phyloP scores from a whole-genome alignment of 257 asterid species.

The Solanum phureja region DNA sequence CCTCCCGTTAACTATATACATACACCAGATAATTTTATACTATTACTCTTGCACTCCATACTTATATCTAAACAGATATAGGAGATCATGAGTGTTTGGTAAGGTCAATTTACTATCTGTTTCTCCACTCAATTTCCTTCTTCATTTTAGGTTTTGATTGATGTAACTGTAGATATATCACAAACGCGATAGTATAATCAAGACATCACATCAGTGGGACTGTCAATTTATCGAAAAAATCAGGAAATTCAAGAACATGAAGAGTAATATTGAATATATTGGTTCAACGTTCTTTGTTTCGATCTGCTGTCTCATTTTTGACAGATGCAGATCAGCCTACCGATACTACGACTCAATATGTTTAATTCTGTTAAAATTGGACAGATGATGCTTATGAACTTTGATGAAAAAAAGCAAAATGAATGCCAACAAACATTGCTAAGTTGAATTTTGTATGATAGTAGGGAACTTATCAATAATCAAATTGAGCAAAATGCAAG shows the following conservation, averaged over 20 bases:
- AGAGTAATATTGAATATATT: not conserved
- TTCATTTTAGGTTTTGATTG: not conserved
- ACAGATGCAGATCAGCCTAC: not conserved
- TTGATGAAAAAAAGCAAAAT: not conserved
- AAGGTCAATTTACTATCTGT: not conserved
- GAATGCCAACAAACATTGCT: not conserved
- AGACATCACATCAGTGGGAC: not conserved
- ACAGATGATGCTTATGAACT: not conserved
- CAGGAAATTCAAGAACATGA: not conserved
- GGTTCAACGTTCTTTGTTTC: not conserved
- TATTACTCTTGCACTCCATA: not conserved
- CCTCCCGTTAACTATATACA: constrained; percentile 46
- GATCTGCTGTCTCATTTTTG: too few relatives aligned
- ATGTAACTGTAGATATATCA: not conserved
- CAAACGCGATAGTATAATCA: not conserved
- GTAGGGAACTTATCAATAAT: constrained; percentile 69
- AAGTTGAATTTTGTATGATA: constrained; percentile 7
- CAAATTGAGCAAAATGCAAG: constrained; percentile 57
- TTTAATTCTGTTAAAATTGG: not conserved
- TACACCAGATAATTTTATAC: constrained; percentile 41
- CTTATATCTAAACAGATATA: not conserved
- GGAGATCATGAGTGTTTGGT: not conserved
- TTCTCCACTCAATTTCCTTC: not conserved
- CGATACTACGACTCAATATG: not conserved
- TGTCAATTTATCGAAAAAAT: not conserved